Evolutionary conservation across 805 yeast species (phyloP).

Genomic region (Myxozyma neglecta): DNA sequence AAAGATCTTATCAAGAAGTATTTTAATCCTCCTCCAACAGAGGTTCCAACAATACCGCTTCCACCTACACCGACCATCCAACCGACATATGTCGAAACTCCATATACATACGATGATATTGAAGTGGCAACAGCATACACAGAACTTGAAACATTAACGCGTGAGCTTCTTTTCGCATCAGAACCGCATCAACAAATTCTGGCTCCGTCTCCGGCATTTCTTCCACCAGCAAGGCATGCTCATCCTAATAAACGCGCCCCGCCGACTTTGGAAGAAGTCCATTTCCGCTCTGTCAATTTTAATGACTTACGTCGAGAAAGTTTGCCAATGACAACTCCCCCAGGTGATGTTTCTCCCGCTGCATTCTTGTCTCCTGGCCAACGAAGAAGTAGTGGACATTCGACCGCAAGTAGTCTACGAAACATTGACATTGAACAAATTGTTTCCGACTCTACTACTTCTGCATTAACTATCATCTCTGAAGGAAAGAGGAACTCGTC

Average conservation of each 20-base stretch:
- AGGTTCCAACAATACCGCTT: neutral
- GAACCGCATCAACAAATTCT: neutral
- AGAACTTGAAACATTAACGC: neutral
- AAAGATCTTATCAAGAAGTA: neutral
- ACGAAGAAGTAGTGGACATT: neutral
- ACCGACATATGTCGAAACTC: neutral
- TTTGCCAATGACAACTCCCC: neutral
- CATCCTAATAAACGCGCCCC: neutral
- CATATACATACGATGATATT: neutral
- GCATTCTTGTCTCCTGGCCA: neutral
- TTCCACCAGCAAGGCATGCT: neutral
- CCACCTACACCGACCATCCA: neutral
- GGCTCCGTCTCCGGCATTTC: neutral
- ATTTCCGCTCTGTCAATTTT: slow-evolving; percentile 15
- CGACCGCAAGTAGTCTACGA: neutral
- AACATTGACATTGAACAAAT: neutral
- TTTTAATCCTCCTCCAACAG: neutral
- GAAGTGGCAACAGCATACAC: slow-evolving; percentile 6
- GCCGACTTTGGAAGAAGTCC: neutral
- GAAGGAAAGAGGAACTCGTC: neutral
- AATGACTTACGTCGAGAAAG: neutral
- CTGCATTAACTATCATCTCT: neutral
- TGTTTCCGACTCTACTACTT: neutral
- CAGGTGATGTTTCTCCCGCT: neutral
- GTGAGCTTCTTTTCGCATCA: neutral